A percentile compares a stretch with the other conserved stretches of the same genome.
phyloP scores from a whole-genome alignment of 805 yeast species.

The Metschnikowia matae region DNA sequence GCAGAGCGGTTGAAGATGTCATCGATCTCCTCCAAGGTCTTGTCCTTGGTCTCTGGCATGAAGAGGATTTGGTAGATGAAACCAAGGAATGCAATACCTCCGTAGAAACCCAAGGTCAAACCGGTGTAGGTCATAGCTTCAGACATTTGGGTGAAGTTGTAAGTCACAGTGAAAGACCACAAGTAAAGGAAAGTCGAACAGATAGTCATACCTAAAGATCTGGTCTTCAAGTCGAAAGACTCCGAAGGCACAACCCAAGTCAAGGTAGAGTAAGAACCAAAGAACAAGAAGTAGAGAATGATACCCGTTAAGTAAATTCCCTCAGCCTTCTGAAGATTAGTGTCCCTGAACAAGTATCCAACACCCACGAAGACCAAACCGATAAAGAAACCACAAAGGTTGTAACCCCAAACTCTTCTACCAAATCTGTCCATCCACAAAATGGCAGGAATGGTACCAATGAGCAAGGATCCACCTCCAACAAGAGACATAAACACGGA shows the following conservation, averaged over 20 bases:
- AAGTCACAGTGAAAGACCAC: conserved; percentile 62
- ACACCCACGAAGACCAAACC: conserved; percentile 60
- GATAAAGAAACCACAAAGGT: conserved; percentile 53
- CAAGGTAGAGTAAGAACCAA: conserved; percentile 61
- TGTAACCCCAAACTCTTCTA: conserved; percentile 57
- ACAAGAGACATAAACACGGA: conserved; percentile 66
- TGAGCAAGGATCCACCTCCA: conserved; percentile 58
- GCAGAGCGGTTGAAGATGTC: conserved; percentile 54
- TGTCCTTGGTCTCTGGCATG: conserved; percentile 71
- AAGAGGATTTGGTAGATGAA: conserved; percentile 49
- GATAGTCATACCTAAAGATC: conserved; percentile 64
- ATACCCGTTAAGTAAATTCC: conserved; percentile 62
- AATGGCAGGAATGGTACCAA: conserved; percentile 67
- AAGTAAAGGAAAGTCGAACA: conserved; percentile 52
- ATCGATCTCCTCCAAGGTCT: conserved; percentile 69
- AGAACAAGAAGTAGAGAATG: conserved; percentile 60
- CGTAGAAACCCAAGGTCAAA: conserved; percentile 61
- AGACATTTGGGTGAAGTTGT: conserved; percentile 57
- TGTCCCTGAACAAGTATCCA: conserved; percentile 45
- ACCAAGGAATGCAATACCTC: conserved; percentile 61
- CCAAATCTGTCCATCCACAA: conserved; percentile 55
- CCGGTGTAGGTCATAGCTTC: conserved; percentile 58
- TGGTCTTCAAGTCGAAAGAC: conserved; percentile 53
- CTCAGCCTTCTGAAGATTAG: conserved; percentile 44
- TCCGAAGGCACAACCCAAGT: conserved; percentile 72